A percentile compares a stretch with the other conserved stretches of the same genome.
Conservation (phyloP, 2,329 filamentous ascomycete genomes). For the Teratosphaeria gauchensis region DNA sequence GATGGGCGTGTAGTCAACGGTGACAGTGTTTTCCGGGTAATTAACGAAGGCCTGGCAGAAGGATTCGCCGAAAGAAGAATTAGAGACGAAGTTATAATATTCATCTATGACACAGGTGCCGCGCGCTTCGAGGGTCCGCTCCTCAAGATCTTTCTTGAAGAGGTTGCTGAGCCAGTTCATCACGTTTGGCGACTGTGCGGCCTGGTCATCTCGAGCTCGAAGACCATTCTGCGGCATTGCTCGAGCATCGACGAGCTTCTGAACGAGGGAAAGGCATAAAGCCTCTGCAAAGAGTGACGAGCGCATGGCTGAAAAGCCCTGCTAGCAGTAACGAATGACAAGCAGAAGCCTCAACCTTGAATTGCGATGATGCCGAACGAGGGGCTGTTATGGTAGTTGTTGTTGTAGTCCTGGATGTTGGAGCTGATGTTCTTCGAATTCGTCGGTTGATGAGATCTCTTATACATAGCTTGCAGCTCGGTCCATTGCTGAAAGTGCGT, state of each 20-base stretch:
- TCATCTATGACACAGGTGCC: conserved; percentile 12
- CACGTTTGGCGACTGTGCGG: conserved; percentile 3
- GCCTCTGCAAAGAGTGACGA: conserved; percentile 15
- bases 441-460: conserved; percentile 7
- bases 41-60: conserved; percentile 18
- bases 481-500: conserved; percentile 5
- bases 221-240: conserved; percentile 5
- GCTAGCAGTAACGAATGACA: conserved; percentile 13
- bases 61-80: conserved; percentile 13
- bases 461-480: conserved; percentile 12
- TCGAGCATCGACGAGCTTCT: conserved; percentile 14
- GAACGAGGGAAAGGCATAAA: conserved; percentile 20
- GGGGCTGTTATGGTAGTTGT: conserved; percentile 1
- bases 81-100: conserved; percentile 18
- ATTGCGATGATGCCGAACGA: background rate
- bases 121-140: background rate
- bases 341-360: conserved; percentile 8
- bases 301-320: conserved; percentile 16
- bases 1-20: conserved; percentile 19
- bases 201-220: conserved; percentile 1
- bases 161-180: conserved; percentile 15
- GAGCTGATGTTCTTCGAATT: conserved; percentile 5
- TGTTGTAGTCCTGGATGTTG: conserved; percentile 7
- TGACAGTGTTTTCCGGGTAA: conserved; percentile 18
- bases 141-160: conserved; percentile 8